Conservation (phyloP, 1,284 basidiomycete genomes). For the Boletus mariae region DNA sequence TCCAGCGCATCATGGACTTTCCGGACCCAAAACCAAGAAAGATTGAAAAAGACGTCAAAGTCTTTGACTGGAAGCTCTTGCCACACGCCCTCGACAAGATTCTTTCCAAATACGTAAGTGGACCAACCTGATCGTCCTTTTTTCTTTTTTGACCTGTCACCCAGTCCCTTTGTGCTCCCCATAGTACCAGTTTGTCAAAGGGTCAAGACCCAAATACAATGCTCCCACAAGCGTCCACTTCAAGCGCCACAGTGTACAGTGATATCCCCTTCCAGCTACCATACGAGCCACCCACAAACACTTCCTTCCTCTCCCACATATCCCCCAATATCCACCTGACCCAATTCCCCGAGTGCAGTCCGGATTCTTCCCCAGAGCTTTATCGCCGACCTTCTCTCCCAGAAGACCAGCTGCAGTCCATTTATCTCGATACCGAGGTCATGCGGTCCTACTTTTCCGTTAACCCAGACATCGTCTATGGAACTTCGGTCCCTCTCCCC, state of each 20-base stretch:
- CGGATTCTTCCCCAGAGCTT: slow-evolving; percentile 15
- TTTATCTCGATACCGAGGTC: slow-evolving; percentile 24
- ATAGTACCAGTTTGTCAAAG: slow-evolving; percentile 2
- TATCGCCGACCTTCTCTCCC: slow-evolving; percentile 18
- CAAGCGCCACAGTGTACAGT: slow-evolving; percentile 11
- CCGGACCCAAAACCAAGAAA: slow-evolving; percentile 91
- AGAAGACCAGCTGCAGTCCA: slow-evolving; percentile 24
- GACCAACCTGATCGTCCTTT: background rate
- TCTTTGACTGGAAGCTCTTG: slow-evolving; percentile 89
- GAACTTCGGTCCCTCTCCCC: slow-evolving; percentile 15
- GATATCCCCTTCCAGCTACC: slow-evolving; percentile 7
- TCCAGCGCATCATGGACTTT: slow-evolving; percentile 94
- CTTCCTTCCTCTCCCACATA: slow-evolving; percentile 25
- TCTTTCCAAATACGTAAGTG: slow-evolving; percentile 88
- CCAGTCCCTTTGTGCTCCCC: slow-evolving; percentile 44
- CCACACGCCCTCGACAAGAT: slow-evolving; percentile 87
- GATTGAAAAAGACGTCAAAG: slow-evolving; percentile 97
- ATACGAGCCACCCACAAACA: slow-evolving; percentile 17
- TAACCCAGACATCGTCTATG: slow-evolving; percentile 18
- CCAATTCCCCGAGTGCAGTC: slow-evolving; percentile 17
- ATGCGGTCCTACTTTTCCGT: slow-evolving; percentile 23
- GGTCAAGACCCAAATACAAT: slow-evolving; percentile 4
- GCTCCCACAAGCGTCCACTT: slow-evolving; percentile 1
- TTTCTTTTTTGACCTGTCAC: slow-evolving; percentile 4
- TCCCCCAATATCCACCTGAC: slow-evolving; percentile 17